Conservation (phyloP, 306 rosid species). For the Vachellia pachyceras region DNA sequence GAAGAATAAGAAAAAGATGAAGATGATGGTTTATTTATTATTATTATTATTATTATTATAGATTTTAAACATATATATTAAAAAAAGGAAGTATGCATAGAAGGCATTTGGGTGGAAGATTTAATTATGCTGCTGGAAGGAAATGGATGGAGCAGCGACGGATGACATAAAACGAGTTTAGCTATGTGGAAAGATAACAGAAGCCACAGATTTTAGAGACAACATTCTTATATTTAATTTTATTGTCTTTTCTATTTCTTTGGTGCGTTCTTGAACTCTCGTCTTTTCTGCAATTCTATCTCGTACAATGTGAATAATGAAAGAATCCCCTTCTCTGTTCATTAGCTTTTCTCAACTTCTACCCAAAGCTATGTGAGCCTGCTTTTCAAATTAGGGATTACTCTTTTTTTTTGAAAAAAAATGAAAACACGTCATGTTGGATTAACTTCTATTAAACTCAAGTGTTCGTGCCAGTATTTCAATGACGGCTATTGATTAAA, state of each 20-base stretch:
- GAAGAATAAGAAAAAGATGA: too few relatives aligned
- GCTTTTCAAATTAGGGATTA: neutral
- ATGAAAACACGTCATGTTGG: neutral
- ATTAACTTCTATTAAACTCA: neutral
- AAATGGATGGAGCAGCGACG: conserved; percentile 22
- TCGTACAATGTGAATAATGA: conserved; percentile 43
- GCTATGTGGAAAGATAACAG: conserved; percentile 29
- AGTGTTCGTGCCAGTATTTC: neutral
- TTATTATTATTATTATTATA: too few relatives aligned
- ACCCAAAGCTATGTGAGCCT: neutral
- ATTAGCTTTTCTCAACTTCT: conserved; percentile 8
- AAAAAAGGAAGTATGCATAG: conserved; percentile 9
- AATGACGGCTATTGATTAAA: neutral
- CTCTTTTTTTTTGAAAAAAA: too few relatives aligned
- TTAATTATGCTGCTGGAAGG: conserved; percentile 44
- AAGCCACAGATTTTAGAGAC: conserved; percentile 35
- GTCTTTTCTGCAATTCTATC: conserved; percentile 36
- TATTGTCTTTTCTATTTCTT: neutral
- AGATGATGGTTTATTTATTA: too few relatives aligned
- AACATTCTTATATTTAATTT: neutral
- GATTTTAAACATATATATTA: too few relatives aligned
- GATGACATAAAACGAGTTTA: conserved; percentile 27
- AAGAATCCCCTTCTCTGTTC: neutral
- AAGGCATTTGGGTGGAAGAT: conserved; percentile 6
- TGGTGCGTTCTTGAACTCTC: neutral